These are phyloP conservation scores for Lipomyces mesembrius DNA, from an alignment of 805 yeast genomes.

Conservation along the genomic window DNA sequence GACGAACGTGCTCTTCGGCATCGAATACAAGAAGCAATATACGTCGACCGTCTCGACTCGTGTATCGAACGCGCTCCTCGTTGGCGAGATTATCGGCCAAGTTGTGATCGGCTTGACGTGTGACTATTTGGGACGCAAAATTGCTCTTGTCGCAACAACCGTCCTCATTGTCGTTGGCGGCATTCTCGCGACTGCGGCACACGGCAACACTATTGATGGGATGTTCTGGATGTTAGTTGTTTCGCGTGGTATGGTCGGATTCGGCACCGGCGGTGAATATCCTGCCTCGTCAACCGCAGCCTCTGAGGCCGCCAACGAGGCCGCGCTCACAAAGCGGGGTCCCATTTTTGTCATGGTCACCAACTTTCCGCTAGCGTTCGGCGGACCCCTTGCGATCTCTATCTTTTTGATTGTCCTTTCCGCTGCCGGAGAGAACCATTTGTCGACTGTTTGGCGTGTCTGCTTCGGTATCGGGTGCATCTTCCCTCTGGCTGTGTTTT, in stretches of 20 bases:
- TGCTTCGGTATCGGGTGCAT: conserved; percentile 69
- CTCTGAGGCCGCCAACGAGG: conserved; percentile 73
- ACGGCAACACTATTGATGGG: conserved; percentile 61
- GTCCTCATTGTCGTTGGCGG: conserved; percentile 66
- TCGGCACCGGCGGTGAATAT: conserved; percentile 80
- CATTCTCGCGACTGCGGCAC: conserved; percentile 69
- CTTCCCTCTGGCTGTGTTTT: conserved; percentile 72
- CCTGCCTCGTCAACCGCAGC: conserved; percentile 72
- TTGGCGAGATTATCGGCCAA: conserved; percentile 75
- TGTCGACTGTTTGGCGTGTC: conserved; percentile 62
- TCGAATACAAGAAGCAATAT: conserved; percentile 53
- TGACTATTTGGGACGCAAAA: conserved; percentile 39
- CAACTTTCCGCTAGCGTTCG: conserved; percentile 72
- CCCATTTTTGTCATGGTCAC: conserved; percentile 68
- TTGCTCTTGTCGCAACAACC: conserved; percentile 71
- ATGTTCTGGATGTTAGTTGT: conserved; percentile 79
- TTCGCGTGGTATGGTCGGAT: conserved; percentile 75
- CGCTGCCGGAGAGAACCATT: conserved; percentile 52
- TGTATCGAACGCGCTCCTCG: conserved; percentile 69
- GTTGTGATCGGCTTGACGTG: conserved; percentile 57
- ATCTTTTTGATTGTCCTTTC: conserved; percentile 70
- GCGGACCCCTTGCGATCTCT: conserved; percentile 76
- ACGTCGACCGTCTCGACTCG: conserved; percentile 58
- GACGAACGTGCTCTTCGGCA: conserved; percentile 62
- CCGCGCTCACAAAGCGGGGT: conserved; percentile 61